A percentile compares a stretch with the other conserved stretches of the same genome.
Evolutionary conservation across 768 basidiomycete genomes (phyloP).

Genomic region (Mycena latifolia): DNA sequence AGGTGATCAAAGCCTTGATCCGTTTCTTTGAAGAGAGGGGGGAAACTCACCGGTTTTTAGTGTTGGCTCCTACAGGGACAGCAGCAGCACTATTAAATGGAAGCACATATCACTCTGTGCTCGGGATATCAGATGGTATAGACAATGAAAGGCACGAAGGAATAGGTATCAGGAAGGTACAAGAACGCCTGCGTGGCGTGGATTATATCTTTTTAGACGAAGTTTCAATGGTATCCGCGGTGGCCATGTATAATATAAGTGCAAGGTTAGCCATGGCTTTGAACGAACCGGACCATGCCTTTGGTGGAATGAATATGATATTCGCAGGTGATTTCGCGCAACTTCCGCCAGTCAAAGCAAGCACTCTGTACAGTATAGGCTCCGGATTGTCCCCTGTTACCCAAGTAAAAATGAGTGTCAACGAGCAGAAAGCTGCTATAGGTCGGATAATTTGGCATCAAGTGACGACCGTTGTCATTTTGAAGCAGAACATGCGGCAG

Average conservation of each 20-base stretch:
- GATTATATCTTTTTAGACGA: background rate
- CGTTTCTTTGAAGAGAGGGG: background rate
- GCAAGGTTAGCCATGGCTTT: background rate
- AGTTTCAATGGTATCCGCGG: background rate
- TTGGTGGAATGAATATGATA: background rate
- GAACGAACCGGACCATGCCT: background rate
- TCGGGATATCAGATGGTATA: background rate
- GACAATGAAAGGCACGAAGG: constrained; percentile 14
- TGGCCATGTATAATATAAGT: background rate
- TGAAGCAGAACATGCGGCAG: background rate
- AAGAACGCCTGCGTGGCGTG: background rate
- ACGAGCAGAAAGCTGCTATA: background rate
- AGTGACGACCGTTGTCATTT: background rate
- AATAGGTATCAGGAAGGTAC: constrained; percentile 50
- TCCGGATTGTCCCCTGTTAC: no score
- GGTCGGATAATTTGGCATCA: background rate
- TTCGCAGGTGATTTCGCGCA: background rate
- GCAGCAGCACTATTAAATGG: background rate
- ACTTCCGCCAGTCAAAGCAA: background rate
- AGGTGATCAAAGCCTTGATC: background rate
- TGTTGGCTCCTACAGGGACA: background rate
- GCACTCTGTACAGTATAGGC: background rate
- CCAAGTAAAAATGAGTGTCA: background rate
- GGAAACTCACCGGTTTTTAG: background rate
- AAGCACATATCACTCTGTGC: background rate